Conservation (phyloP, 192 early-diverging fungal species). For the Jimgerdemannia lactiflua region DNA sequence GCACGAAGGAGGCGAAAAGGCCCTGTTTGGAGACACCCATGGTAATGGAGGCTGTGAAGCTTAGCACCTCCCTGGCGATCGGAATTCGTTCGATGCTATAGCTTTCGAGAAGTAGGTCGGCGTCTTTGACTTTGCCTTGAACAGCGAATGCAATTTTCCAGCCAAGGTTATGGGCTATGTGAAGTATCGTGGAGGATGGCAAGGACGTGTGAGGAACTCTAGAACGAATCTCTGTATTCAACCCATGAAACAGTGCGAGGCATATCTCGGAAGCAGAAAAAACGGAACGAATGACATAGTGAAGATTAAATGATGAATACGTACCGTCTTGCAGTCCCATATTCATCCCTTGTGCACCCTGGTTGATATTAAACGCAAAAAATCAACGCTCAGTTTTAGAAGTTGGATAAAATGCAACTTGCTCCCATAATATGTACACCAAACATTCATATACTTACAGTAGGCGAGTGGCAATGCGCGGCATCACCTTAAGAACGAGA, state of each 20-base stretch:
- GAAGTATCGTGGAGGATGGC: neutral
- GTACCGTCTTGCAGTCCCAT: constrained; percentile 41
- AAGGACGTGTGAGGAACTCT: neutral
- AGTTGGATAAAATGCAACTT: too few species aligned
- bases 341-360: constrained; percentile 39
- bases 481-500: constrained; percentile 20
- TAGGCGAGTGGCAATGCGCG: constrained; percentile 33
- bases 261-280: too few species aligned
- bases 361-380: too few species aligned
- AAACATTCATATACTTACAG: constrained; percentile 3
- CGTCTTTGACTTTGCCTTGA: constrained; percentile 16
- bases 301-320: too few species aligned
- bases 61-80: constrained; percentile 2
- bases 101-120: constrained; percentile 29
- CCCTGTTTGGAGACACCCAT: neutral
- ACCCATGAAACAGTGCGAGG: too few species aligned
- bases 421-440: too few species aligned
- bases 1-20: neutral
- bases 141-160: constrained; percentile 47
- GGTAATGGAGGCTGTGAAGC: neutral
- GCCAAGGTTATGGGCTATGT: constrained; percentile 35
- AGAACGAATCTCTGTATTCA: too few species aligned
- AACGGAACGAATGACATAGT: too few species aligned
- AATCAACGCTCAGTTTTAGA: too few species aligned
- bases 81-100: constrained; percentile 29